A percentile compares a stretch with the other conserved stretches of the same genome.
Evolutionary conservation across 345 rosid species (phyloP).

Genomic region (Lagerstroemia speciosa): DNA sequence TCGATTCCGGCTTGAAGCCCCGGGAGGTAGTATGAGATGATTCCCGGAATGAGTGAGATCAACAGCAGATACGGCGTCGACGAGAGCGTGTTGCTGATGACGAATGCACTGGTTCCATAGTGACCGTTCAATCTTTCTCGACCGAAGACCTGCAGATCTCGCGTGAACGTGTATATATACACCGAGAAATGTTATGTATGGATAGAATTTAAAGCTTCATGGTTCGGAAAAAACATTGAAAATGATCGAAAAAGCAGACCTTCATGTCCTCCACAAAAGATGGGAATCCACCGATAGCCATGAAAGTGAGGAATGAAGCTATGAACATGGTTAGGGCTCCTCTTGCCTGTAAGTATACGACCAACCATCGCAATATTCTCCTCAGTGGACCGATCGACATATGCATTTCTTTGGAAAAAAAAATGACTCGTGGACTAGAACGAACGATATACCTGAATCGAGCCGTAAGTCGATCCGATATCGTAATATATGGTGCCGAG

Average conservation of each 20-base stretch:
- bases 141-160: conserved; percentile 3
- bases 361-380: too few species aligned
- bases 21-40: conserved; percentile 2
- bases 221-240: not conserved
- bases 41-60: conserved; percentile 11
- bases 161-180: not conserved
- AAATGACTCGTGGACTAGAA: too few species aligned
- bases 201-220: not conserved
- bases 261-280: conserved; percentile 14
- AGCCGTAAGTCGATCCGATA: conserved; percentile 10
- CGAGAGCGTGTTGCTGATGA: conserved; percentile 8
- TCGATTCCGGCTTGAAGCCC: conserved; percentile 8
- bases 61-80: conserved; percentile 8
- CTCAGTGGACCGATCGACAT: not conserved
- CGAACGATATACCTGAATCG: conserved; percentile 18
- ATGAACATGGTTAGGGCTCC: conserved; percentile 8
- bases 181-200: not conserved
- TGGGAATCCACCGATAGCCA: conserved; percentile 17
- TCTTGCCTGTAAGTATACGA: conserved; percentile 5
- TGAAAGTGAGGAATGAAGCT: conserved; percentile 12
- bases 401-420: not conserved
- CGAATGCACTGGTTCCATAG: conserved; percentile 10
- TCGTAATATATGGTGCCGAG: conserved; percentile 5
- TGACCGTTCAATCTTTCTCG: conserved; percentile 14
- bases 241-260: not conserved